A percentile compares a stretch with the other conserved stretches of the same genome.
phyloP scores from a whole-genome alignment of 163 green algal genomes.

The Volvox carteri region DNA sequence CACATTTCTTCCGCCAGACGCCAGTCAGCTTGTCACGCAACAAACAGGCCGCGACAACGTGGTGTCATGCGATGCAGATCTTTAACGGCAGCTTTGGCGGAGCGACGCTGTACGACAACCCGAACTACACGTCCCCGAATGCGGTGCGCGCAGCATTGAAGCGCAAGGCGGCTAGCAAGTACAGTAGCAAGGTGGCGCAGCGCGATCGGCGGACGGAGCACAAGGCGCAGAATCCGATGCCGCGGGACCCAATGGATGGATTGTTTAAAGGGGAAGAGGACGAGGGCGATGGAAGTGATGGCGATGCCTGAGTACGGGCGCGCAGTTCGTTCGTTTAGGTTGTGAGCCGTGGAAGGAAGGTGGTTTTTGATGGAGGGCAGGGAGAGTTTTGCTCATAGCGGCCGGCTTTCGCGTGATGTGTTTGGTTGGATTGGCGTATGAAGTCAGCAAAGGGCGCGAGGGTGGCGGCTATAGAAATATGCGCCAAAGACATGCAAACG shows the following conservation, averaged over 20 bases:
- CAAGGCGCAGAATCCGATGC: slow-evolving; percentile 60
- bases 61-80: slow-evolving; percentile 64
- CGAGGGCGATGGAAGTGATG: not conserved
- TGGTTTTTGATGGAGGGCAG: too few species aligned
- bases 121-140: slow-evolving; percentile 96
- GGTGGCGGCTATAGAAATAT: too few species aligned
- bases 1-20: too few species aligned
- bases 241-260: slow-evolving; percentile 60
- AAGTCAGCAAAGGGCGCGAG: too few species aligned
- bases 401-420: too few species aligned
- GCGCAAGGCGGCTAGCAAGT: slow-evolving; percentile 78
- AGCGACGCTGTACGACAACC: slow-evolving; percentile 95
- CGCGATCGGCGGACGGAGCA: slow-evolving; percentile 61
- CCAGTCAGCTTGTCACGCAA: too few species aligned
- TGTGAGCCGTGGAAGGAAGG: too few species aligned
- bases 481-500: too few species aligned
- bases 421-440: too few species aligned
- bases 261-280: slow-evolving; percentile 59
- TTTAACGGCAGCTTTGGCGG: slow-evolving; percentile 96
- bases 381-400: too few species aligned
- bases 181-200: slow-evolving; percentile 72
- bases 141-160: slow-evolving; percentile 72
- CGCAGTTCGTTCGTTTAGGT: too few species aligned
- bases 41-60: too few species aligned
- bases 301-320: not conserved